Evolutionary conservation across 805 yeast species (phyloP), one percentile per base, ranked within the genome.

Genomic region (Debaryomyces castellii): DNA sequence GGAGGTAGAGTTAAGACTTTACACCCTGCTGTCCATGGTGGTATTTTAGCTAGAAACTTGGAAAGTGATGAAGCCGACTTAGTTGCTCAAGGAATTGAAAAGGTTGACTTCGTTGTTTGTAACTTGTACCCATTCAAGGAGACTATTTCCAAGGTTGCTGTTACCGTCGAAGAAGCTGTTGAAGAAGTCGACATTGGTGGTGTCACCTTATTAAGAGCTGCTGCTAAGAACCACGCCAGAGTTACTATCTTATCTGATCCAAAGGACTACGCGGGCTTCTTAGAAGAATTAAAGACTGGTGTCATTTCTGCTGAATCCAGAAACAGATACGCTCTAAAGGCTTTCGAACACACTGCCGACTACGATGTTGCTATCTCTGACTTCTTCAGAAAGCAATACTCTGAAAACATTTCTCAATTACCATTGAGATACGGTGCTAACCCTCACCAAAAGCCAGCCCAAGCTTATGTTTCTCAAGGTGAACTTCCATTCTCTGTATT

Each of bases 381-480:
- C 74, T 94, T 89, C 69, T 94, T 94, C 83, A 85, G 99, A 78
- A 94, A 90, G 76, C 91, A 89, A 73, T 94, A 94, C 76, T 81
- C 96, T 41, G 98, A 92, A 74, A 87, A 84, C 66, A 75, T 73
- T 40, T 80, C 94, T 45, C 98, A 92, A 80, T 78, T 94, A 69
- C 92, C 97, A 23, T 80, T 94, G 61, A 85, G 99, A 77, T 94
- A 94, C 70, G 99, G 99, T 68, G 97, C 96, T 48, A 94, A 94
- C 77, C 99, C 99, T 49, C 98, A 94, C 71, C 99, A 94, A 78
- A 94, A 89, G 73, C 99, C 99, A 41, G 97, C 99, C 24, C 99
- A 94, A 77, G 97, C 98, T 44, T 94, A 71, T 63, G 96, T 94
- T 47, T 67, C 84, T 47, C 81, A 83, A 55, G 96, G 95, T 59